These are phyloP conservation scores for Plectosphaerella plurivora DNA, from an alignment of 2,329 filamentous ascomycete genomes.

Conservation along the genomic window DNA sequence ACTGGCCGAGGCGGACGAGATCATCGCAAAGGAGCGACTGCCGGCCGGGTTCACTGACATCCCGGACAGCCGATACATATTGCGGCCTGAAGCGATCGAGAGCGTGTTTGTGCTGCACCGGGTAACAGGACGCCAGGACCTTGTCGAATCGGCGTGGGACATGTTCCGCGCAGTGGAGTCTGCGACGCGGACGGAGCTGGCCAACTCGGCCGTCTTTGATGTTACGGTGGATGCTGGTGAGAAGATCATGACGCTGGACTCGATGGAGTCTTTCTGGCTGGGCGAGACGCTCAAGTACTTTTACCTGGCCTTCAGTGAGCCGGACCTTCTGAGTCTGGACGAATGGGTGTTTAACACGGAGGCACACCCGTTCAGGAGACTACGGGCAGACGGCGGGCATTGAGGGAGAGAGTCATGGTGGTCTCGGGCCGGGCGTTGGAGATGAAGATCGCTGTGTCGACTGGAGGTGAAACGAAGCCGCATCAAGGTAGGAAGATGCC, in stretches of 20 bases:
- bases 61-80: conserved; percentile 39
- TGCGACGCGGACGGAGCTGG: conserved; percentile 44
- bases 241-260: conserved; percentile 41
- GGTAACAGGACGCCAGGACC: conserved; percentile 51
- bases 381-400: not conserved
- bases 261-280: conserved; percentile 48
- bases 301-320: conserved; percentile 50
- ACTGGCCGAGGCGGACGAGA: conserved; percentile 13
- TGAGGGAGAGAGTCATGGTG: no score
- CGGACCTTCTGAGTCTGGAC: conserved; percentile 50
- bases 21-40: conserved; percentile 20
- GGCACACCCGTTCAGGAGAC: conserved; percentile 21
- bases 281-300: conserved; percentile 25
- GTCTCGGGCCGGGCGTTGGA: no score
- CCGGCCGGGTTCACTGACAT: conserved; percentile 20
- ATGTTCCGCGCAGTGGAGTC: conserved; percentile 54
- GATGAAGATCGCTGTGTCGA: no score
- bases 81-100: conserved; percentile 63
- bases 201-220: conserved; percentile 49
- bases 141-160: conserved; percentile 56
- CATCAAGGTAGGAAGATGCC: no score
- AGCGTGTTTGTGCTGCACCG: conserved; percentile 64
- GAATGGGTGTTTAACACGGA: conserved; percentile 47
- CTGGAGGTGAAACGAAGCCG: no score
- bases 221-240: conserved; percentile 28